Evolutionary conservation across 495 filamentous ascomycete species (phyloP).

Genomic region (Tuber calosporum): DNA sequence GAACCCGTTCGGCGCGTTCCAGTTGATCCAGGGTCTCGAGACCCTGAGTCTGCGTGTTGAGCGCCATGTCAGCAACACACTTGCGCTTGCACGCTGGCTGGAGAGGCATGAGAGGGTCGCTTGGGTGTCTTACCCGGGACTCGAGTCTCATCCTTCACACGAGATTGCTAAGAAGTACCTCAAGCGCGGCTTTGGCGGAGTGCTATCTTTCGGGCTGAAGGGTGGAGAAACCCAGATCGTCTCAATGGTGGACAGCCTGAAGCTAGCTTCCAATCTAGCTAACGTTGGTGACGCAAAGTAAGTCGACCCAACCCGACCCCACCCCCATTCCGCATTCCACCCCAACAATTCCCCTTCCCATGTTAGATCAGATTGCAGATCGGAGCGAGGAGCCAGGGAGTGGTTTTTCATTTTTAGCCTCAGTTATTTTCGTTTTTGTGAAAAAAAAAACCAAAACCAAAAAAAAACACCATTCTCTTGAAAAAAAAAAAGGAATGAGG

Average conservation of each 20-base stretch:
- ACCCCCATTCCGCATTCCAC: not conserved
- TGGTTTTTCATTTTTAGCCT: not conserved
- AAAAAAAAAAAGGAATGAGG: not conserved
- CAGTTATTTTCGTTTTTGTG: no score
- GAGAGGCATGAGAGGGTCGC: slow-evolving; percentile 72
- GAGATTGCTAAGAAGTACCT: slow-evolving; percentile 83
- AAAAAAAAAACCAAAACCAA: no score
- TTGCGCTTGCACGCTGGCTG: slow-evolving; percentile 76
- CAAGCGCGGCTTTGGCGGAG: slow-evolving; percentile 79
- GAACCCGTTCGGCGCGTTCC: slow-evolving; percentile 94
- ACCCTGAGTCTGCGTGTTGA: slow-evolving; percentile 81
- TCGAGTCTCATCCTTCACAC: slow-evolving; percentile 75
- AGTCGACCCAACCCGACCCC: slow-evolving; percentile 23
- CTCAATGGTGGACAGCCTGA: slow-evolving; percentile 87
- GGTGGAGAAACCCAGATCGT: slow-evolving; percentile 74
- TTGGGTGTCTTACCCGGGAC: slow-evolving; percentile 92
- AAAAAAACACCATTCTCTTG: not conserved
- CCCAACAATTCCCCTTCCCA: not conserved
- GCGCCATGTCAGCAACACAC: slow-evolving; percentile 77
- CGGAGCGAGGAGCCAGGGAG: not conserved
- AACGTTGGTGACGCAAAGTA: slow-evolving; percentile 73
- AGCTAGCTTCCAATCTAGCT: slow-evolving; percentile 85
- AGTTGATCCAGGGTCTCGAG: slow-evolving; percentile 83
- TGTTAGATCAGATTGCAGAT: not conserved
- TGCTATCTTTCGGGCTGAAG: slow-evolving; percentile 88